A percentile compares a stretch with the other conserved stretches of the same genome.
Evolutionary conservation across 2,329 filamentous ascomycete genomes (phyloP).

Genomic region (Aspergillus niger): DNA sequence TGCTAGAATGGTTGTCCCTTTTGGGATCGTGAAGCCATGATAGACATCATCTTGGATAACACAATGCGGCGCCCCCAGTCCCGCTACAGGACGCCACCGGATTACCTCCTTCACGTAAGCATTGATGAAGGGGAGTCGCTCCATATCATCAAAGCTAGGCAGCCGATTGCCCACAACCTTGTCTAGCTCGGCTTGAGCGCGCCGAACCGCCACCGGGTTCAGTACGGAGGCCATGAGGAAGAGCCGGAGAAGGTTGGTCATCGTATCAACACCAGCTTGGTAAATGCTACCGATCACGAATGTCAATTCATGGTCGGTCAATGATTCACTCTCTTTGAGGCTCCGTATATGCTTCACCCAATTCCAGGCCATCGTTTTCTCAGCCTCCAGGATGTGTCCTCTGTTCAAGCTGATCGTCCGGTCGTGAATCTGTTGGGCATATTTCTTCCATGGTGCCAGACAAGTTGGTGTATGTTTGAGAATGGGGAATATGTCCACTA

Average conservation of each 20-base stretch:
- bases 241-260: neutral
- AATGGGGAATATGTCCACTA: conserved; percentile 12
- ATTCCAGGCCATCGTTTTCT: conserved; percentile 1
- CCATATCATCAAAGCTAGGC: conserved; percentile 35
- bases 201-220: conserved; percentile 38
- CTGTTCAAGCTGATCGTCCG: neutral
- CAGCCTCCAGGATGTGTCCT: neutral
- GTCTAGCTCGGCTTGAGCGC: conserved; percentile 40
- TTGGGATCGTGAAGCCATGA: conserved; percentile 51
- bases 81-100: conserved; percentile 45
- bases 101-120: conserved; percentile 36
- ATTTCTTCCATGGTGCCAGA: conserved; percentile 7
- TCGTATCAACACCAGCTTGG: conserved; percentile 7
- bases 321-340: neutral
- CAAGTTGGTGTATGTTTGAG: conserved; percentile 7
- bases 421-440: neutral
- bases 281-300: neutral
- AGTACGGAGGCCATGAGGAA: conserved; percentile 1
- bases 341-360: neutral
- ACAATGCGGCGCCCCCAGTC: conserved; percentile 51
- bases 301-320: neutral
- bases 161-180: conserved; percentile 19
- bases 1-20: conserved; percentile 47
- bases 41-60: conserved; percentile 50
- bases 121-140: conserved; percentile 34